Conservation (phyloP, 345 rosid species). For the Melastoma malabathricum region DNA sequence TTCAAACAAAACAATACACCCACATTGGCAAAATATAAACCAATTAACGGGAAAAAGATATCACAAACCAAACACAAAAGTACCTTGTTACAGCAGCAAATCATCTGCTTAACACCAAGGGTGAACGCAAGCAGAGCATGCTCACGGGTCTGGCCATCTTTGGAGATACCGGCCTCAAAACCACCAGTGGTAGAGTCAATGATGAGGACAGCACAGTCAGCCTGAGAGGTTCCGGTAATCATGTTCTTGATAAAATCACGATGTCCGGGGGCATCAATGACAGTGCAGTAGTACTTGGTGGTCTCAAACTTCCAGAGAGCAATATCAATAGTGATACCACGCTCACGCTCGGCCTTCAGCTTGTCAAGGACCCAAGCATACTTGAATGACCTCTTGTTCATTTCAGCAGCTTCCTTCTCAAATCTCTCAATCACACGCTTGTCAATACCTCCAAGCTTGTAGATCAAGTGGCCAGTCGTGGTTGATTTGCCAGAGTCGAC, state of each 20-base stretch:
- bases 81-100: slow-evolving; percentile 71
- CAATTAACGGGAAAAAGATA: too few relatives aligned
- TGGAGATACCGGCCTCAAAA: slow-evolving; percentile 75
- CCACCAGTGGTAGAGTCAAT: slow-evolving; percentile 81
- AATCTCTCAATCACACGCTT: slow-evolving; percentile 76
- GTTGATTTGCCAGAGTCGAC: slow-evolving; percentile 56
- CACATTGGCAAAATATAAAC: not conserved
- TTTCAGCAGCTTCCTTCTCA: slow-evolving; percentile 74
- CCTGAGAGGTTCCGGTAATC: slow-evolving; percentile 77
- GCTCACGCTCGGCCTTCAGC: slow-evolving; percentile 74
- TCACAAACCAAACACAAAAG: too few relatives aligned
- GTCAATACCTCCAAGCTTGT: slow-evolving; percentile 76
- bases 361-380: slow-evolving; percentile 78
- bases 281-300: slow-evolving; percentile 59
- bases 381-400: slow-evolving; percentile 73
- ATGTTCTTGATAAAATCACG: slow-evolving; percentile 77
- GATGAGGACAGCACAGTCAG: slow-evolving; percentile 66
- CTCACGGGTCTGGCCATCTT: slow-evolving; percentile 81
- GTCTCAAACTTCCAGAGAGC: slow-evolving; percentile 72
- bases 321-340: slow-evolving; percentile 71
- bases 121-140: slow-evolving; percentile 60
- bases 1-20: not conserved
- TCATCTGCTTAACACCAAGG: slow-evolving; percentile 67
- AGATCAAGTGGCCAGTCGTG: slow-evolving; percentile 65
- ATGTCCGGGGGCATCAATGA: slow-evolving; percentile 70